Conservation (phyloP, 2,329 filamentous ascomycete species). For the Hypoxylon sp. region DNA sequence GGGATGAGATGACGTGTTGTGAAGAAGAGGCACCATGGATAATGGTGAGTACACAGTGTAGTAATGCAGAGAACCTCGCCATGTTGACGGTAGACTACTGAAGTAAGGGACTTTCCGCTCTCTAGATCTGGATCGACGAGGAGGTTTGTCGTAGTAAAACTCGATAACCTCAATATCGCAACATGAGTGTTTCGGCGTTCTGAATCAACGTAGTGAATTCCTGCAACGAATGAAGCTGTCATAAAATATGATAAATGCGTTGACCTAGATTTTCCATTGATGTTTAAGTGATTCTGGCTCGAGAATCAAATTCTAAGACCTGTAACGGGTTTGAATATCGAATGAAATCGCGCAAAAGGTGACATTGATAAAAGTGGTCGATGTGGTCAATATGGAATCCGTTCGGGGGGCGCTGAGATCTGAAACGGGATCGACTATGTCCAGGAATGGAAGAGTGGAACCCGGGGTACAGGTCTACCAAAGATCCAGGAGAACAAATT, state of each 20-base stretch:
- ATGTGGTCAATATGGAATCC: neutral
- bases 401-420: slow-evolving; percentile 11
- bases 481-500: neutral
- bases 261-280: neutral
- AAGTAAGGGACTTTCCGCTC: neutral
- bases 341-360: neutral
- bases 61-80: slow-evolving; percentile 2
- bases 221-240: neutral
- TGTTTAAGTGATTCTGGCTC: neutral
- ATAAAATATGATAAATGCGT: neutral
- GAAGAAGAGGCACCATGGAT: slow-evolving; percentile 14
- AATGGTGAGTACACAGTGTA: neutral
- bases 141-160: neutral
- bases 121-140: neutral
- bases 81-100: neutral
- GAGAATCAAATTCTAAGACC: neutral
- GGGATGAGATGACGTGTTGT: slow-evolving; percentile 10
- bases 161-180: neutral
- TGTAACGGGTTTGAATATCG: neutral
- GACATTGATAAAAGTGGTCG: neutral
- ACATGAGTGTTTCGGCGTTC: neutral
- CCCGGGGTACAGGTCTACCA: slow-evolving; percentile 2
- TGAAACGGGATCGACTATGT: slow-evolving; percentile 28
- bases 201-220: neutral
- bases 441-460: slow-evolving; percentile 13